phyloP scores from a whole-genome alignment of 1,284 basidiomycete genomes.

The Ustilago hordei region DNA sequence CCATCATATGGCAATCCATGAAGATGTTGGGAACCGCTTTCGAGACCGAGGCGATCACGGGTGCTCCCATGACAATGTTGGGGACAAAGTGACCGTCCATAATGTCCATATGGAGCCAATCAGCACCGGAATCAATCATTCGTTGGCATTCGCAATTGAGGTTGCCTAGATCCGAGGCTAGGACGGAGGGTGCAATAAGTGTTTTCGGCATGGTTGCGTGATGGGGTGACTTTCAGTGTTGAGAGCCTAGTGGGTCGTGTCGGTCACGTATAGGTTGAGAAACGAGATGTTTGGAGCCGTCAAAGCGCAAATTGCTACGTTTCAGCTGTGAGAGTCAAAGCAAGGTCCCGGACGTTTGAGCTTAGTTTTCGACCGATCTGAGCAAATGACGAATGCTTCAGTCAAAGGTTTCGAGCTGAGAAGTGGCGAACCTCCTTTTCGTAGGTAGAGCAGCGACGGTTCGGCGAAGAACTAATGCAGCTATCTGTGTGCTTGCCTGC shows the following conservation, averaged over 20 bases:
- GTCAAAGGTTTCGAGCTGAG: no score
- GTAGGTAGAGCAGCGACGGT: no score
- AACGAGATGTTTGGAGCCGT: no score
- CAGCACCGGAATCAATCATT: conserved; percentile 67
- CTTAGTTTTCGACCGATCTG: no score
- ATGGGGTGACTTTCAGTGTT: not conserved
- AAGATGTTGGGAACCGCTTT: conserved; percentile 93
- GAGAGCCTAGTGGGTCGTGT: not conserved
- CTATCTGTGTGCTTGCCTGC: no score
- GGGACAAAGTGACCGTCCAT: conserved; percentile 90
- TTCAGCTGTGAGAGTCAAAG: no score
- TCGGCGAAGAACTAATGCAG: no score
- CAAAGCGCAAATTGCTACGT: no score
- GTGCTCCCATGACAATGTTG: conserved; percentile 82
- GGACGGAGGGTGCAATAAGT: conserved; percentile 66
- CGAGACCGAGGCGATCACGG: conserved; percentile 86
- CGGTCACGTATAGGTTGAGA: no score
- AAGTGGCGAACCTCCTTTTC: no score
- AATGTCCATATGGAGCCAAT: conserved; percentile 69
- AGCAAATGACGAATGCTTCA: no score
- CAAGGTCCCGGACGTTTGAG: no score
- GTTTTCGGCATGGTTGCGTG: conserved; percentile 58
- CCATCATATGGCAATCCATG: conserved; percentile 99
- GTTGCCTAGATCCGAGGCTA: conserved; percentile 68
- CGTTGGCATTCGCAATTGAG: conserved; percentile 66